Evolutionary conservation across 257 asterid genomes (phyloP).

Genomic region (Nicotiana tomentosiformis): DNA sequence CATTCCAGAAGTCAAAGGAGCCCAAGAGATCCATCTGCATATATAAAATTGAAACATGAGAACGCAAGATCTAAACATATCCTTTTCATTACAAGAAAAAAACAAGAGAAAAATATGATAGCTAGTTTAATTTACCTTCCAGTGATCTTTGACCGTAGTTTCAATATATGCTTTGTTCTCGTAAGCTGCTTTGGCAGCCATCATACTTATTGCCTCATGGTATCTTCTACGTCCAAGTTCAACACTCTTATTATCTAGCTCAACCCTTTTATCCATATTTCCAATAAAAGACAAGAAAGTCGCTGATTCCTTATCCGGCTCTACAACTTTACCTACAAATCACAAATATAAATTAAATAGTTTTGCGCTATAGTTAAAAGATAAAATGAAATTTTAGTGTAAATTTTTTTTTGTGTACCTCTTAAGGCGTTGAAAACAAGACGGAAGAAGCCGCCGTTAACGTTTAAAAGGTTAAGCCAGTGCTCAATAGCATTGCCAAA

Average conservation of each 20-base stretch:
- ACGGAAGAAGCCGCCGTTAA: slow-evolving; percentile 26
- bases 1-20: slow-evolving; percentile 38
- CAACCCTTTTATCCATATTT: slow-evolving; percentile 39
- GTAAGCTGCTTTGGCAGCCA: slow-evolving; percentile 66
- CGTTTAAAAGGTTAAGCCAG: slow-evolving; percentile 50
- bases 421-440: background rate
- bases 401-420: background rate
- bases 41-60: background rate
- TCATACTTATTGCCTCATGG: slow-evolving; percentile 32
- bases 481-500: slow-evolving; percentile 45
- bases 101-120: background rate
- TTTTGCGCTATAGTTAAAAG: no score
- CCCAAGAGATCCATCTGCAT: slow-evolving; percentile 46
- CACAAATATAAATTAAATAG: background rate
- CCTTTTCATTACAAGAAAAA: background rate
- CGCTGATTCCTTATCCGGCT: slow-evolving; percentile 25
- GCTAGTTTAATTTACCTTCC: slow-evolving; percentile 39
- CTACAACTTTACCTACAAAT: slow-evolving; percentile 34
- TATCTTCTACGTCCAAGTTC: slow-evolving; percentile 34
- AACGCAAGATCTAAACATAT: background rate
- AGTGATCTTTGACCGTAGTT: slow-evolving; percentile 33
- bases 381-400: no score
- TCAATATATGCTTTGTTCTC: slow-evolving; percentile 44
- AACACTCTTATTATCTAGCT: slow-evolving; percentile 33
- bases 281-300: slow-evolving; percentile 37